These are phyloP conservation scores for Blakeslea trispora DNA, from an alignment of 371 early-diverging fungal genomes.

Conservation along the genomic window DNA sequence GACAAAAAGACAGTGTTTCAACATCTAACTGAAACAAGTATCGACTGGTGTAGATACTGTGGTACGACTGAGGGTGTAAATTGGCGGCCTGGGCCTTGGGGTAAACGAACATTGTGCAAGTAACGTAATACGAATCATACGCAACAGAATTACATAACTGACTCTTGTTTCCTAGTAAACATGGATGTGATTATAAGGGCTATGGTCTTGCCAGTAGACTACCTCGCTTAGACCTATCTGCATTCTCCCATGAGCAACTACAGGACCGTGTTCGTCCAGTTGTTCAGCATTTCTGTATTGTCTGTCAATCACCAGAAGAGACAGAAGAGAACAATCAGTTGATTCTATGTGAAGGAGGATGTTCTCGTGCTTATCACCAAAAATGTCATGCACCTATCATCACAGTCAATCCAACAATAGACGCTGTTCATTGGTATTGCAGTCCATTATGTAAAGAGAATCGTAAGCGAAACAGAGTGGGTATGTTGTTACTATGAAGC, in stretches of 20 bases:
- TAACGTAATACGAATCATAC: constrained; percentile 23
- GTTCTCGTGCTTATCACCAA: constrained; percentile 73
- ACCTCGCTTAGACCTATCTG: constrained; percentile 75
- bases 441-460: constrained; percentile 65
- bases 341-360: constrained; percentile 28
- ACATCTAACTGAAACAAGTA: constrained; percentile 32
- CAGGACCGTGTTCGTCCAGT: constrained; percentile 75
- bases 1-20: constrained; percentile 45
- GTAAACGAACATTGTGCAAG: constrained; percentile 77
- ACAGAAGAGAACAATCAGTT: constrained; percentile 11
- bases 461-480: constrained; percentile 54
- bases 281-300: constrained; percentile 63
- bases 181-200: constrained; percentile 89
- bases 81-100: constrained; percentile 81
- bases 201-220: constrained; percentile 84
- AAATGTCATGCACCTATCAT: constrained; percentile 56
- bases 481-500: constrained; percentile 27
- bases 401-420: constrained; percentile 32
- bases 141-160: not conserved
- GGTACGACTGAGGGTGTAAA: constrained; percentile 73
- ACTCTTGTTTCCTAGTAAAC: constrained; percentile 57
- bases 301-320: constrained; percentile 39
- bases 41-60: constrained; percentile 78
- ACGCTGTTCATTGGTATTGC: constrained; percentile 66
- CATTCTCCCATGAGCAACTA: constrained; percentile 66